These are phyloP conservation scores for Zarea fungicola DNA, from an alignment of 2,329 filamentous ascomycete genomes.

Conservation along the genomic window DNA sequence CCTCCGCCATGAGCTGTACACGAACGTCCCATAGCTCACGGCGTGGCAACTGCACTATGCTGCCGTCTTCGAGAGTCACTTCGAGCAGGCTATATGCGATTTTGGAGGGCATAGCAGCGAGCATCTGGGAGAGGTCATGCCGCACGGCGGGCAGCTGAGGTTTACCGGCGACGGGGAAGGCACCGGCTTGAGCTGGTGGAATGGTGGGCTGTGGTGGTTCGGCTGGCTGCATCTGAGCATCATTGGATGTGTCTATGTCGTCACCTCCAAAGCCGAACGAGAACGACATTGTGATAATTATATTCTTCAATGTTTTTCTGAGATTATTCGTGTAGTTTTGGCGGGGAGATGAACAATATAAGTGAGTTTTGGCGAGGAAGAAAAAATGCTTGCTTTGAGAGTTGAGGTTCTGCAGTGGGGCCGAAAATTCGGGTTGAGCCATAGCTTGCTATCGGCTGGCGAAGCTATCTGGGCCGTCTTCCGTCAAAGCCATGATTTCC, in stretches of 20 bases:
- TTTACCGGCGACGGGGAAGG: conserved; percentile 59
- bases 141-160: conserved; percentile 50
- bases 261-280: conserved; percentile 60
- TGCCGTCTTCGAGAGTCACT: conserved; percentile 52
- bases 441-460: background rate
- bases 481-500: background rate
- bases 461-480: background rate
- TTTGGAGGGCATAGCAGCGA: conserved; percentile 63
- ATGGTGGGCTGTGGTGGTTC: background rate
- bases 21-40: conserved; percentile 78
- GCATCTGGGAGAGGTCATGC: conserved; percentile 46
- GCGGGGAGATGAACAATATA: too few relatives aligned
- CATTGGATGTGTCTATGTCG: conserved; percentile 53
- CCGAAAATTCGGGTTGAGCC: conserved; percentile 9
- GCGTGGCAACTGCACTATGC: conserved; percentile 55
- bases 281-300: conserved; percentile 39
- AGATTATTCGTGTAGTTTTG: too few relatives aligned
- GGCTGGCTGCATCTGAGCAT: conserved; percentile 22
- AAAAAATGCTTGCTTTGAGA: background rate
- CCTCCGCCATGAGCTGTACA: conserved; percentile 74
- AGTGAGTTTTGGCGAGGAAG: too few relatives aligned
- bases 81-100: conserved; percentile 62
- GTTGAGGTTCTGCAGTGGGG: conserved; percentile 5
- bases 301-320: background rate
- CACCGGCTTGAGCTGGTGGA: conserved; percentile 30